Evolutionary conservation across 495 filamentous ascomycete genomes (phyloP), one percentile per base, ranked within the genome.

Genomic region (Sphaerosporella brunnea): DNA sequence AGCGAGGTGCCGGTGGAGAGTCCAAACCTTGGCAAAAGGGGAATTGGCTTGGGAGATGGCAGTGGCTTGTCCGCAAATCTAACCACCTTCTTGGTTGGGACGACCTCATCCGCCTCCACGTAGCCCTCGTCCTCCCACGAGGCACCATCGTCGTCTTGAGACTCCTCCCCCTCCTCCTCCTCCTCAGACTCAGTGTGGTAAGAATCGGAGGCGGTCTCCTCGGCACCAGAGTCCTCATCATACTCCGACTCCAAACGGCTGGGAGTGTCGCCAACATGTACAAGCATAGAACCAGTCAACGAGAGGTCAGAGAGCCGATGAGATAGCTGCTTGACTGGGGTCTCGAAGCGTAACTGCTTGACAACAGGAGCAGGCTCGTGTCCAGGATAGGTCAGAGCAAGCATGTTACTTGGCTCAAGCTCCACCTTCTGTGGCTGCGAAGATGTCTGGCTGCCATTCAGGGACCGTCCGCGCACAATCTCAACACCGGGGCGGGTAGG

Each of bases 281-380:
- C 58, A n/a, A 61, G 34, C 57, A 60, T 61, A 3, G 58, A 61
- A 32, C 50, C 58, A 21, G 59, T 57, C 8, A 61, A 49, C 21
- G 51, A 55, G 15, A 48, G 13, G 15, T 52, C 53, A 1, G 55
- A 59, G 19, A 49, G 21, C 48, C 57, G 59, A 36, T 45, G 56
- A 15, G 41, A 30, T 19, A 59, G 45, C 0, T 47, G 47, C 45
- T 51, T 59, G 1, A 21, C 10, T 4, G 49, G 32, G 10, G 55
- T 43, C 20, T 59, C 56, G 20, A 59, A 59, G 9, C 56, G 55
- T 11, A 59, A 55, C 34, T 59, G 55, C 49, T 59, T 59, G 21
- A 59, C 43, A 46, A 49, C 52, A 8, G 37, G 45, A 21, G 54
- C 51, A 43, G 39, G 20, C 25, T 46, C 43, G 15, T 46, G 25